A percentile compares a stretch with the other conserved stretches of the same genome.
Evolutionary conservation across 2,329 filamentous ascomycete genomes (phyloP).

Genomic region (Graphium sp.): DNA sequence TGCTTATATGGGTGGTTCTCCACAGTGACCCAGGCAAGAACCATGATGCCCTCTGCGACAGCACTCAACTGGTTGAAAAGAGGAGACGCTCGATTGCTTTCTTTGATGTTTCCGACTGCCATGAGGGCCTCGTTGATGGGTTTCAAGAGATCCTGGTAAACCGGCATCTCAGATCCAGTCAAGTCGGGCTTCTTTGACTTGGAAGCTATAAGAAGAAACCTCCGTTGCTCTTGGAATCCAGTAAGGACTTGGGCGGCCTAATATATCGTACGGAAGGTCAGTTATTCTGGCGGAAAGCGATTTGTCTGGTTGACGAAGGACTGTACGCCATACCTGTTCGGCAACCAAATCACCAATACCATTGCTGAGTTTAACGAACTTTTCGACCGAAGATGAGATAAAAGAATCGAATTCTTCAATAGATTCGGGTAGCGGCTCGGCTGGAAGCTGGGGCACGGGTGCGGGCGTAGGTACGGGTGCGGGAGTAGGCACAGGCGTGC

Average conservation of each 20-base stretch:
- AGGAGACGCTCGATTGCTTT: conserved; percentile 58
- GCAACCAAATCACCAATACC: conserved; percentile 63
- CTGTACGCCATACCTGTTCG: conserved; percentile 52
- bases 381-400: conserved; percentile 55
- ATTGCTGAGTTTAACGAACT: conserved; percentile 63
- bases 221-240: conserved; percentile 71
- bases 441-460: conserved; percentile 14
- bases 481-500: conserved; percentile 13
- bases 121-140: conserved; percentile 74
- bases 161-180: conserved; percentile 35
- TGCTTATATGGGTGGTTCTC: conserved; percentile 72
- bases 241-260: conserved; percentile 35
- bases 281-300: not conserved
- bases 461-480: conserved; percentile 13
- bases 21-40: conserved; percentile 79
- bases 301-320: no score
- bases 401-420: conserved; percentile 79
- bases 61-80: conserved; percentile 71
- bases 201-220: conserved; percentile 73
- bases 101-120: conserved; percentile 64
- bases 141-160: conserved; percentile 64
- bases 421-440: conserved; percentile 51
- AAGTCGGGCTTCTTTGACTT: conserved; percentile 86
- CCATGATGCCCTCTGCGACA: conserved; percentile 78
- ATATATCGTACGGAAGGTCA: not conserved